A percentile compares a stretch with the other conserved stretches of the same genome.
phyloP scores from a whole-genome alignment of 805 yeast genomes.

The Ogataea glucozyma region DNA sequence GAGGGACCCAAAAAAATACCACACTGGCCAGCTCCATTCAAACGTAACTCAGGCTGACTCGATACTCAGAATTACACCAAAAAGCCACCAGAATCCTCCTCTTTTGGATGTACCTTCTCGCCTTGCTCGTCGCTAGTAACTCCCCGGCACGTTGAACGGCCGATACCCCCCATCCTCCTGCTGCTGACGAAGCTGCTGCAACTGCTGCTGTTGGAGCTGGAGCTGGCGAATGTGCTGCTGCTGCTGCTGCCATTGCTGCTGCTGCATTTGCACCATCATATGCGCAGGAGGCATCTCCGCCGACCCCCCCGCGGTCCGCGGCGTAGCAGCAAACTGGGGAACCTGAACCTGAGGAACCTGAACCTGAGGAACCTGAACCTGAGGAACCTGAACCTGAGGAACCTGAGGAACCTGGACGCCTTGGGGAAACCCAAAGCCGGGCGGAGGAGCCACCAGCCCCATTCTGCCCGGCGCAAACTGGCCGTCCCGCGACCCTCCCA shows the following conservation, averaged over 20 bases:
- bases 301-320: constrained; percentile 6
- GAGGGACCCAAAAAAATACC: too few relatives aligned
- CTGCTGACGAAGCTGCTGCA: constrained; percentile 1
- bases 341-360: not conserved
- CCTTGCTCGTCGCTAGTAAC: not conserved
- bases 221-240: constrained; percentile 7
- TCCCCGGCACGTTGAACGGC: constrained; percentile 4
- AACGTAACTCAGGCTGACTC: too few relatives aligned
- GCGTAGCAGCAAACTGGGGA: constrained; percentile 4
- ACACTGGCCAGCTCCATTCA: too few relatives aligned
- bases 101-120: not conserved
- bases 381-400: not conserved
- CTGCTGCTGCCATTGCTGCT: constrained; percentile 10
- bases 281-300: constrained; percentile 17
- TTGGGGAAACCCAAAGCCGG: constrained; percentile 7
- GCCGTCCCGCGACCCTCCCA: not conserved
- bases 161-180: not conserved
- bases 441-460: constrained; percentile 9
- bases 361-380: too few relatives aligned
- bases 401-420: too few relatives aligned
- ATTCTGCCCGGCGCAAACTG: not conserved
- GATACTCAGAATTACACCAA: too few relatives aligned
- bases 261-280: constrained; percentile 15
- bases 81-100: too few relatives aligned
- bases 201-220: constrained; percentile 5